Conservation (phyloP, 139 green algal species). For the Closterium sp. region DNA sequence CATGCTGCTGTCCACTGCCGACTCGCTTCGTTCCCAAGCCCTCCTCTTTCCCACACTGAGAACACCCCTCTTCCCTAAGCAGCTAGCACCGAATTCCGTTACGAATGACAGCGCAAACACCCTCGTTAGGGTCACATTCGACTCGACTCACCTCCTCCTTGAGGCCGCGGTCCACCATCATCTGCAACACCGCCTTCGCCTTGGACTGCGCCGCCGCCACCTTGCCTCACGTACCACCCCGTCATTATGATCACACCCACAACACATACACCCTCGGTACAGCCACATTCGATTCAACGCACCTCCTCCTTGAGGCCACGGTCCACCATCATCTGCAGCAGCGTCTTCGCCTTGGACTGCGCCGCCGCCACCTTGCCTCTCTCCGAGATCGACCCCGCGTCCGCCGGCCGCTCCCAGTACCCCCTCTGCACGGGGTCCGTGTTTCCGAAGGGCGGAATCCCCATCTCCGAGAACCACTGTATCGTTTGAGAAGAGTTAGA, state of each 20-base stretch:
- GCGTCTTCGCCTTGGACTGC: conserved; percentile 23
- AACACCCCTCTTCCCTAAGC: too few species aligned
- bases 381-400: conserved; percentile 71
- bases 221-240: conserved; percentile 62
- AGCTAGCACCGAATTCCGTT: too few species aligned
- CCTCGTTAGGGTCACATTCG: background rate
- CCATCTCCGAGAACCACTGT: conserved; percentile 53
- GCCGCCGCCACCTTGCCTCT: conserved; percentile 65
- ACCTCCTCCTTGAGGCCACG: conserved; percentile 81
- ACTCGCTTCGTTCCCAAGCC: too few species aligned
- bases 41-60: too few species aligned
- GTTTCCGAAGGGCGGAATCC: conserved; percentile 38
- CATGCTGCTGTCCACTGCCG: too few species aligned
- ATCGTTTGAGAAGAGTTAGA: too few species aligned
- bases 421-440: conserved; percentile 56
- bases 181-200: conserved; percentile 45
- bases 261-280: too few species aligned
- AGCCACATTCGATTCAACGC: background rate
- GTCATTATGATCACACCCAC: too few species aligned
- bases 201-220: conserved; percentile 48
- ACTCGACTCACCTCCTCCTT: conserved; percentile 78
- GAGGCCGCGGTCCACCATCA: too few species aligned
- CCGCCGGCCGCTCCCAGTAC: conserved; percentile 71
- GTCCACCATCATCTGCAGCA: conserved; percentile 58
- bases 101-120: too few species aligned